These are phyloP conservation scores for Voacanga thouarsii DNA, from an alignment of 257 asterid genomes.

Conservation along the genomic window DNA sequence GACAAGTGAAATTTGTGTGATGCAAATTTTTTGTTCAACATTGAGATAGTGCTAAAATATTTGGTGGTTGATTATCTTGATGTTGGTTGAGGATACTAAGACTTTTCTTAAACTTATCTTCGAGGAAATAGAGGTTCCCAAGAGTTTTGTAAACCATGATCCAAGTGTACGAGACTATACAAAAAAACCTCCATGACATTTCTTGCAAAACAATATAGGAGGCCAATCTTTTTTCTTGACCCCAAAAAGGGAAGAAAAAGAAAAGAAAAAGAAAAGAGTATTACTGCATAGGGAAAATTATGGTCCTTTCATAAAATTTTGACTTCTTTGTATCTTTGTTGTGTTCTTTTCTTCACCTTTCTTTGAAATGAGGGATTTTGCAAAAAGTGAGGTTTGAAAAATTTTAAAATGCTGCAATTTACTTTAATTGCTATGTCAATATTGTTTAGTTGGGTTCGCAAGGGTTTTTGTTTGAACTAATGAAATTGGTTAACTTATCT, in stretches of 20 bases:
- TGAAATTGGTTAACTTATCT: conserved; percentile 11
- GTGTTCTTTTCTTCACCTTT: not conserved
- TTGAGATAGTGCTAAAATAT: not conserved
- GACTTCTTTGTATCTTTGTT: not conserved
- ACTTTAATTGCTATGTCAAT: too few relatives aligned
- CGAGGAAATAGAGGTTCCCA: conserved; percentile 12
- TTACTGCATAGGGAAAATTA: not conserved
- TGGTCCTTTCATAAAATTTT: too few relatives aligned
- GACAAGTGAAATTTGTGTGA: not conserved
- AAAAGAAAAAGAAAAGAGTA: too few relatives aligned
- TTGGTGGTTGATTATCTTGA: not conserved
- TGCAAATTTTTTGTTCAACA: not conserved
- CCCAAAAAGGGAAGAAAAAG: too few relatives aligned
- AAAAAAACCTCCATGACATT: not conserved
- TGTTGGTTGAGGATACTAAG: not conserved
- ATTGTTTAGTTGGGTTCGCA: not conserved
- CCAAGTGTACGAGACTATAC: not conserved
- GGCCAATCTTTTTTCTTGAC: too few relatives aligned
- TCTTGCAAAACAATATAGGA: not conserved
- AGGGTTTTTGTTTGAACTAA: not conserved
- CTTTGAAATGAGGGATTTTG: too few relatives aligned
- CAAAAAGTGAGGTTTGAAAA: not conserved
- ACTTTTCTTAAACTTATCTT: not conserved
- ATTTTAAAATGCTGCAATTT: not conserved
- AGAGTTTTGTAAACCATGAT: conserved; percentile 4